A percentile compares a stretch with the other conserved stretches of the same genome.
phyloP scores from a whole-genome alignment of 805 yeast species.

The Pichia scutulata region DNA sequence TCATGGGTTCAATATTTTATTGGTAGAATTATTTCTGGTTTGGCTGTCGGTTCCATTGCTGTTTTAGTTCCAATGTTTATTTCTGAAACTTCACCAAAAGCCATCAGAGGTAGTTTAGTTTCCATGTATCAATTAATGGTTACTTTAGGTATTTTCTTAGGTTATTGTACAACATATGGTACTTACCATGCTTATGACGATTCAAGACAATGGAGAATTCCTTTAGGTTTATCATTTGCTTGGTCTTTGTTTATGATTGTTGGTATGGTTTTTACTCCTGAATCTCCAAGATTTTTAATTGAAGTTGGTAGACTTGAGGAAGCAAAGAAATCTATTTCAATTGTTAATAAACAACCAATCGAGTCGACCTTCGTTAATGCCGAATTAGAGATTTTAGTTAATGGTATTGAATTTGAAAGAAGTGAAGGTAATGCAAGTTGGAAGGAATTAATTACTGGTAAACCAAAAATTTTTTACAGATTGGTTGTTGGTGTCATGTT shows the following conservation, averaged over 20 bases:
- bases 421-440: slow-evolving; percentile 60
- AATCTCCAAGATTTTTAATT: slow-evolving; percentile 59
- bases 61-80: slow-evolving; percentile 52
- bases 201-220: slow-evolving; percentile 62
- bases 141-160: slow-evolving; percentile 64
- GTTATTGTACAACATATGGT: slow-evolving; percentile 61
- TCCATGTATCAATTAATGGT: slow-evolving; percentile 64
- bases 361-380: slow-evolving; percentile 49
- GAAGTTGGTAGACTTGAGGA: slow-evolving; percentile 42
- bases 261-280: slow-evolving; percentile 57
- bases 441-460: slow-evolving; percentile 55
- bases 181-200: slow-evolving; percentile 42
- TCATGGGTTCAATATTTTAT: slow-evolving; percentile 58
- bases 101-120: slow-evolving; percentile 63
- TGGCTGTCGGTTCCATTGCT: slow-evolving; percentile 48
- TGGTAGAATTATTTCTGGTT: slow-evolving; percentile 53
- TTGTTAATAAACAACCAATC: slow-evolving; percentile 44
- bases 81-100: slow-evolving; percentile 64
- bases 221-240: slow-evolving; percentile 43
- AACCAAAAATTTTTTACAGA: slow-evolving; percentile 53
- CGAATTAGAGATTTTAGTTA: slow-evolving; percentile 47
- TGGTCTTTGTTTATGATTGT: slow-evolving; percentile 44
- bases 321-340: slow-evolving; percentile 49
- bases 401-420: slow-evolving; percentile 54
- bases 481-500: slow-evolving; percentile 49